Evolutionary conservation across 305 asterid genomes (phyloP).

Genomic region (Fraxinus sp.): DNA sequence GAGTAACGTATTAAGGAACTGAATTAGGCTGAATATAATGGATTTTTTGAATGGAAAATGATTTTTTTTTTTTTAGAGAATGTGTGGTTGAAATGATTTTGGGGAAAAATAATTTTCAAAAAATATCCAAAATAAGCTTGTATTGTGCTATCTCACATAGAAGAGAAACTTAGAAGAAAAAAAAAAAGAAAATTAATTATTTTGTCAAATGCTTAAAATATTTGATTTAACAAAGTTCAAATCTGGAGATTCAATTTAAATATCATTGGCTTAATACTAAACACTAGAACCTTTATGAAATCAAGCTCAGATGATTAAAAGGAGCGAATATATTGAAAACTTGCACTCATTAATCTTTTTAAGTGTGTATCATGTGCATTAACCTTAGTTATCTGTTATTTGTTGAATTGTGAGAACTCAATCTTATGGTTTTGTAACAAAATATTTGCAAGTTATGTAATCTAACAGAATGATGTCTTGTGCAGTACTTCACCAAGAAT

Average conservation of each 20-base stretch:
- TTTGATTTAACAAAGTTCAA: background rate
- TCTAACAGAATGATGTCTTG: background rate
- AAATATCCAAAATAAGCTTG: background rate
- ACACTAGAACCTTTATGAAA: background rate
- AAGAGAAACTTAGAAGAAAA: background rate
- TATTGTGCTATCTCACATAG: background rate
- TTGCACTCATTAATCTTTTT: background rate
- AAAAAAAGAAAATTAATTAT: background rate
- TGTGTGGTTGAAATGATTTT: background rate
- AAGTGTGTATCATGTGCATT: background rate
- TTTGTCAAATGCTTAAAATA: background rate
- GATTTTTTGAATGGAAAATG: background rate
- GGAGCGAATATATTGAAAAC: background rate
- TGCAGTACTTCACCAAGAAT: background rate
- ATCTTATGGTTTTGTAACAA: background rate
- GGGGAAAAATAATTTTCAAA: background rate
- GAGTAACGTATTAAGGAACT: slow-evolving; percentile 1
- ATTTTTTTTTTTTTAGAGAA: background rate
- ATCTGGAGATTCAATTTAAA: background rate
- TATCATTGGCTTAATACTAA: background rate
- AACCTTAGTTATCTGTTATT: background rate
- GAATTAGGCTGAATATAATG: background rate
- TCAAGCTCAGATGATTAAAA: background rate
- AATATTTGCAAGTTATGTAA: background rate
- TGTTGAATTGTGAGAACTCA: background rate